Percentiles rank a stretch among this genome's conserved stretches.
Evolutionary conservation across 1,139 yeast species (phyloP).

Genomic region (Yamadazyma diddensiae): DNA sequence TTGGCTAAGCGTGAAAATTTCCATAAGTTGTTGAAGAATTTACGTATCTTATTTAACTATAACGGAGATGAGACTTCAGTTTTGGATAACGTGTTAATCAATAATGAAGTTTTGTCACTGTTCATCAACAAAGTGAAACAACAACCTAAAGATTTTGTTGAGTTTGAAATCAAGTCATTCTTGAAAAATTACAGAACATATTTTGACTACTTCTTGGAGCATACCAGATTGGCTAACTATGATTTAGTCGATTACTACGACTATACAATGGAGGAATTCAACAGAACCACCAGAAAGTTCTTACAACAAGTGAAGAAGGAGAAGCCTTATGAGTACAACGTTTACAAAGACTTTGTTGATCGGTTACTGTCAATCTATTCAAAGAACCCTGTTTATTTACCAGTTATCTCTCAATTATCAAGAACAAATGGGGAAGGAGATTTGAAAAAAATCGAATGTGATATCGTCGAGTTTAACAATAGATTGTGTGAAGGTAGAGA

Average conservation of each 20-base stretch:
- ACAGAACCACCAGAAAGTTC: constrained; percentile 4
- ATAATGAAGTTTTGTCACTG: constrained; percentile 25
- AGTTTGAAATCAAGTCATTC: constrained; percentile 6
- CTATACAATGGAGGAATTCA: constrained; percentile 9
- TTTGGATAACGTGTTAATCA: constrained; percentile 35
- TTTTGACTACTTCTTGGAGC: constrained; percentile 7
- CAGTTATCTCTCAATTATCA: constrained; percentile 7
- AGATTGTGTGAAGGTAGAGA: constrained; percentile 10
- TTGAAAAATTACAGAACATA: constrained; percentile 4
- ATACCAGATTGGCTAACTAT: constrained; percentile 6
- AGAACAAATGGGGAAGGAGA: background rate
- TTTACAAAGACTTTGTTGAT: constrained; percentile 6
- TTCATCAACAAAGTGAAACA: constrained; percentile 14
- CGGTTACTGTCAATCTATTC: constrained; percentile 6
- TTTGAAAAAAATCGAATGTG: constrained; percentile 3
- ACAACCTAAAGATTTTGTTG: no score
- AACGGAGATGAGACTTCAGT: constrained; percentile 32
- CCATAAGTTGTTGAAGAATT: constrained; percentile 30
- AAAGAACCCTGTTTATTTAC: constrained; percentile 8
- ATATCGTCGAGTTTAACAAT: constrained; percentile 8
- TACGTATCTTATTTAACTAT: constrained; percentile 29
- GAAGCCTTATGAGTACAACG: constrained; percentile 7
- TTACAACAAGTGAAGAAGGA: constrained; percentile 5
- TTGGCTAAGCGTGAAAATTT: constrained; percentile 17
- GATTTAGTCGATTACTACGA: constrained; percentile 14